Percentiles rank a stretch among this genome's conserved stretches.
Conservation (phyloP, 352 stramenopile species). For the Globisporangium cederbergense region DNA sequence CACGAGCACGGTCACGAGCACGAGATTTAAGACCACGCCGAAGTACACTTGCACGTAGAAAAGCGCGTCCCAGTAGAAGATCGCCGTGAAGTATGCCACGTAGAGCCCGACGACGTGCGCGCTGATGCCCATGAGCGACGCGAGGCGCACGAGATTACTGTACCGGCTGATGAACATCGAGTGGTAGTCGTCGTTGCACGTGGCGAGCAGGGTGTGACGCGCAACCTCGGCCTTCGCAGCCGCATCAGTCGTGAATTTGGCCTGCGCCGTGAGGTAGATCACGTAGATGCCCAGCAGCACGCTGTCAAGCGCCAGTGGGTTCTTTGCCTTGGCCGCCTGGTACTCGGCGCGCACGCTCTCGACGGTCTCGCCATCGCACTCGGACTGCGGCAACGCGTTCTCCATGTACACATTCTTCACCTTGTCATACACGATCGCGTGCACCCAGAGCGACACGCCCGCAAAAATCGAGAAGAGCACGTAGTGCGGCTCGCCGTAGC, state of each 20-base stretch:
- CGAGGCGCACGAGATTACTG: conserved; percentile 53
- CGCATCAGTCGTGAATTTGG: conserved; percentile 61
- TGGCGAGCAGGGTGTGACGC: conserved; percentile 52
- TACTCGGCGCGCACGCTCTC: conserved; percentile 75
- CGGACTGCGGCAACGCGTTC: conserved; percentile 71
- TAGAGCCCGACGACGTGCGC: conserved; percentile 73
- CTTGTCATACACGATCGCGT: conserved; percentile 84
- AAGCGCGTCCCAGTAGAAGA: conserved; percentile 72
- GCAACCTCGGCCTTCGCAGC: conserved; percentile 54
- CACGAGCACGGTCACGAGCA: conserved; percentile 48
- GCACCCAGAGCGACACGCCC: conserved; percentile 71
- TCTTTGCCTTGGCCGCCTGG: conserved; percentile 56
- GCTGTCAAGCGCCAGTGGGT: conserved; percentile 57
- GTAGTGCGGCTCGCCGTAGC: conserved; percentile 51
- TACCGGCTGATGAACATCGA: conserved; percentile 55
- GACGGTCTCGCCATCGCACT: conserved; percentile 79
- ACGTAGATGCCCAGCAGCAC: conserved; percentile 76
- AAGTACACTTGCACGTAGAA: conserved; percentile 82
- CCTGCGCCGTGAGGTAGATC: conserved; percentile 66
- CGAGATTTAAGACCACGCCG: conserved; percentile 56
- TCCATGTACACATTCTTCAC: conserved; percentile 89
- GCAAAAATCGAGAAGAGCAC: conserved; percentile 48
- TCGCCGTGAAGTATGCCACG: conserved; percentile 60
- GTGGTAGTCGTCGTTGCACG: conserved; percentile 65
- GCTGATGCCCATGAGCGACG: conserved; percentile 82